phyloP scores from a whole-genome alignment of 148 eudicot genomes.

The Rheum nobile region DNA sequence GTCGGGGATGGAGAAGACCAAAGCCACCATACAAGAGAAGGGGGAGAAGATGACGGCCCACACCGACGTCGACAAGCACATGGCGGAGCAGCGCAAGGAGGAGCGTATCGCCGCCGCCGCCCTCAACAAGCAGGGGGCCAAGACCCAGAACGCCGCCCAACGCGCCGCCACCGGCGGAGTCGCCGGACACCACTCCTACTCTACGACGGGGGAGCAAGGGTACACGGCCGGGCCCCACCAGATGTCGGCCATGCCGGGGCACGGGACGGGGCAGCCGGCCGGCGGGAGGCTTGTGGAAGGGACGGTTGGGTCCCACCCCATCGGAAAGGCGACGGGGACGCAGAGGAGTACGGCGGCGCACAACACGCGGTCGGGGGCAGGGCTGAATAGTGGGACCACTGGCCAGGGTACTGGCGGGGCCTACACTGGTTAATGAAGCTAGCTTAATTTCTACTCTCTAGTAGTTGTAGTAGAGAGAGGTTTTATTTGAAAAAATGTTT shows the following conservation, averaged over 20 bases:
- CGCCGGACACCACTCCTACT: constrained; percentile 1
- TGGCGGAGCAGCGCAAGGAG: constrained; percentile 10
- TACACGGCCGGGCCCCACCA: constrained; percentile 23
- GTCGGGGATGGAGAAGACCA: constrained; percentile 58
- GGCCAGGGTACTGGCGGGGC: constrained; percentile 15
- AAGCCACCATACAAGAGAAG: constrained; percentile 48
- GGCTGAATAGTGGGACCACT: constrained; percentile 11
- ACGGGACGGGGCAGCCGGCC: constrained; percentile 40
- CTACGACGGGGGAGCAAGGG: constrained; percentile 3
- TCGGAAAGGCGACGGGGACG: constrained; percentile 14
- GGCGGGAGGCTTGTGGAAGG: constrained; percentile 23
- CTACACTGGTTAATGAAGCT: constrained; percentile 13
- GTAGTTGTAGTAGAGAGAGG: too few relatives aligned
- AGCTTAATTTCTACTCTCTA: too few relatives aligned
- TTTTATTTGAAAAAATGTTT: too few relatives aligned
- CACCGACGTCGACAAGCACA: constrained; percentile 1
- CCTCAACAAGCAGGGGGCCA: constrained; percentile 8
- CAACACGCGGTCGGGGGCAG: constrained; percentile 20
- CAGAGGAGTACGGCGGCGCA: constrained; percentile 12
- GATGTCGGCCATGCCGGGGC: constrained; percentile 55
- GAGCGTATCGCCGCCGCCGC: not conserved
- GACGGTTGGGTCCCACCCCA: constrained; percentile 16
- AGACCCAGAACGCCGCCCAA: constrained; percentile 8
- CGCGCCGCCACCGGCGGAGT: not conserved
- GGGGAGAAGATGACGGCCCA: constrained; percentile 22